Evolutionary conservation across 306 rosid species (phyloP), one percentile per base, ranked within the genome.

Genomic region (Cucumis cinereus): DNA sequence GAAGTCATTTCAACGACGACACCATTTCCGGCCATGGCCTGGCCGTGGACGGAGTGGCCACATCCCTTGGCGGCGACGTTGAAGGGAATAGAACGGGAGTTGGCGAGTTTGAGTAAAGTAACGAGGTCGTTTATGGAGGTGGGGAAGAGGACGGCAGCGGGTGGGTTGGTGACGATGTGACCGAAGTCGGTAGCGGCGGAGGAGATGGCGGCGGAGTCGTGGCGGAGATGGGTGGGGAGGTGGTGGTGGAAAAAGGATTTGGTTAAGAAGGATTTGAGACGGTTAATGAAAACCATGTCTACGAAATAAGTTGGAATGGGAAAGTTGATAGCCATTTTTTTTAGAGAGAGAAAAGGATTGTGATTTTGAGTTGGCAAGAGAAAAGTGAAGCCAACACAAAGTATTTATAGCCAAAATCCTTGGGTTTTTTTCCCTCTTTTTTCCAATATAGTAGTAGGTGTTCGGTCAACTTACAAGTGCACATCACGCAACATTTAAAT

Each of bases 31-130:
- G 96, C 76, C 91, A 89, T 85, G 43, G 92, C 77, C 61, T 95
- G 98, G 35, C 97, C 99, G 0, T 76, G 82, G 16, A 83, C 83
- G 1, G 97, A 95, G 78, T 95, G 99, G 3, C 77, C 98, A 12
- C 85, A 89, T 4, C 99, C 99, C 79, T 88, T 80, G 0, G 93
- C 85, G 1, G 97, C 96, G 17, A 95, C 23, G 20, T 69, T 36
- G 33, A 86, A 24, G 5, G 75, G 75, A 1, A 49, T 24, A 0
- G 75, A 26, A 4, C 45, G 58, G 28, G 85, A 76, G 81, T 89
- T 85, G 9, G 90, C 87, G 74, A 77, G 85, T 47, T 83, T 60
- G 33, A 95, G 13, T 52, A 95, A 70, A 14, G 54, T 73, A 0
- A 82, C 35, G 0, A 92, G 82, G 76, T 89, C 99, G 47, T 73